phyloP scores from a whole-genome alignment of 1,284 basidiomycete species.

The Hemileia vastatrix region DNA sequence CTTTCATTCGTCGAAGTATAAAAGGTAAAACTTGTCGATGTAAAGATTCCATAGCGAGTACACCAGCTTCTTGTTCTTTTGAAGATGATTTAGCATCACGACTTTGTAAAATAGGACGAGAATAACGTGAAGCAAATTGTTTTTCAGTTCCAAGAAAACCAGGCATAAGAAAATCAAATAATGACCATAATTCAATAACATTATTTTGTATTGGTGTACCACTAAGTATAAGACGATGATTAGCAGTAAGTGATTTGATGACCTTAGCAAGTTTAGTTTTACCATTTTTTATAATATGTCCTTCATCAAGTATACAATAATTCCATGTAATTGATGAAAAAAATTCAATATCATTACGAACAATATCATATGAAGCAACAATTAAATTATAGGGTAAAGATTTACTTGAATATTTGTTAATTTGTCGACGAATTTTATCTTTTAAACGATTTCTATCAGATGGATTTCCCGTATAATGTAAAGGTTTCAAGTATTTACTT shows the following conservation, averaged over 20 bases:
- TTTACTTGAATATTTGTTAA: too few relatives aligned
- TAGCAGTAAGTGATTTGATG: slow-evolving; percentile 78
- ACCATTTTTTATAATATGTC: slow-evolving; percentile 95
- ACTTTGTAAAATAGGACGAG: slow-evolving; percentile 89
- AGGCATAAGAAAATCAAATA: slow-evolving; percentile 99
- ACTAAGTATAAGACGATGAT: slow-evolving; percentile 86
- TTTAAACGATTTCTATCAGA: slow-evolving; percentile 65
- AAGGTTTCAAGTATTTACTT: slow-evolving; percentile 66
- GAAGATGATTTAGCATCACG: slow-evolving; percentile 77
- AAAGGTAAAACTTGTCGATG: slow-evolving; percentile 99
- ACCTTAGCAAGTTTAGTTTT: slow-evolving; percentile 97
- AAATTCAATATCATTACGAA: slow-evolving; percentile 80
- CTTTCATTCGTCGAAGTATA: slow-evolving; percentile 87
- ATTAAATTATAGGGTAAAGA: slow-evolving; percentile 87
- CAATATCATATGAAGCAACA: slow-evolving; percentile 93
- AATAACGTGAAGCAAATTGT: slow-evolving; percentile 87
- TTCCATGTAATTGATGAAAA: slow-evolving; percentile 72
- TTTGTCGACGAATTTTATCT: slow-evolving; percentile 54
- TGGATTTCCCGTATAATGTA: slow-evolving; percentile 81
- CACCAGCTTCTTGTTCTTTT: slow-evolving; percentile 84
- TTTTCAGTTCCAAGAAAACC: slow-evolving; percentile 90
- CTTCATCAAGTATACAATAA: slow-evolving; percentile 96
- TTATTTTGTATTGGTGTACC: slow-evolving; percentile 99
- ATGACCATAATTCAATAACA: slow-evolving; percentile 91
- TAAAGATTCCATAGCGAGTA: slow-evolving; percentile 81